These are phyloP conservation scores for Acacia pycnantha DNA, from an alignment of 331 rosid genomes.

Conservation along the genomic window DNA sequence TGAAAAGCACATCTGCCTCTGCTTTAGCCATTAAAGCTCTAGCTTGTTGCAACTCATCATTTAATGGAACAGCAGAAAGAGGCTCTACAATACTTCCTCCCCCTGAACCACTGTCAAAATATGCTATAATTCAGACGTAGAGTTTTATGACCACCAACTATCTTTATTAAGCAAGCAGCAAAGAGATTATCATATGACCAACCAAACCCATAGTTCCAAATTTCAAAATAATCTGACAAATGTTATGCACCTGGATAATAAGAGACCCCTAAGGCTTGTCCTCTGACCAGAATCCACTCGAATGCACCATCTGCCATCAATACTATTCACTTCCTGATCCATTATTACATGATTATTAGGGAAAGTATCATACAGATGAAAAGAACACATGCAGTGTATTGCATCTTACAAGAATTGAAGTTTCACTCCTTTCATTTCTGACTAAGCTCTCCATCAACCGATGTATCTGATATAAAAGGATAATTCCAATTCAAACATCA, in stretches of 20 bases:
- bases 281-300: slow-evolving; percentile 55
- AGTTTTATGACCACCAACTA: slow-evolving; percentile 15
- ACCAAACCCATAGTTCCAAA: slow-evolving; percentile 12
- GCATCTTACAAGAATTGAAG: slow-evolving; percentile 66
- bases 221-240: slow-evolving; percentile 16
- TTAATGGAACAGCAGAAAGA: slow-evolving; percentile 76
- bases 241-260: slow-evolving; percentile 73
- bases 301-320: slow-evolving; percentile 96
- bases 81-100: slow-evolving; percentile 79
- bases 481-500: slow-evolving; percentile 15
- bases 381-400: slow-evolving; percentile 13
- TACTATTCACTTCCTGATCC: slow-evolving; percentile 71
- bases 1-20: slow-evolving; percentile 77
- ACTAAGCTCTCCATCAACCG: slow-evolving; percentile 74
- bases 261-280: slow-evolving; percentile 67
- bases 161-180: slow-evolving; percentile 11
- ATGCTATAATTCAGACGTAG: slow-evolving; percentile 47
- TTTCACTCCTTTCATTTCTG: slow-evolving; percentile 60
- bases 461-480: slow-evolving; percentile 55
- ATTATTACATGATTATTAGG: slow-evolving; percentile 34
- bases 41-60: slow-evolving; percentile 89
- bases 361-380: slow-evolving; percentile 25
- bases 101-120: slow-evolving; percentile 67
- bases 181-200: slow-evolving; percentile 21
- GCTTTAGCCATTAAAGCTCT: slow-evolving; percentile 71